Evolutionary conservation across 495 filamentous ascomycete genomes (phyloP).

Genomic region (Neurospora sp.): DNA sequence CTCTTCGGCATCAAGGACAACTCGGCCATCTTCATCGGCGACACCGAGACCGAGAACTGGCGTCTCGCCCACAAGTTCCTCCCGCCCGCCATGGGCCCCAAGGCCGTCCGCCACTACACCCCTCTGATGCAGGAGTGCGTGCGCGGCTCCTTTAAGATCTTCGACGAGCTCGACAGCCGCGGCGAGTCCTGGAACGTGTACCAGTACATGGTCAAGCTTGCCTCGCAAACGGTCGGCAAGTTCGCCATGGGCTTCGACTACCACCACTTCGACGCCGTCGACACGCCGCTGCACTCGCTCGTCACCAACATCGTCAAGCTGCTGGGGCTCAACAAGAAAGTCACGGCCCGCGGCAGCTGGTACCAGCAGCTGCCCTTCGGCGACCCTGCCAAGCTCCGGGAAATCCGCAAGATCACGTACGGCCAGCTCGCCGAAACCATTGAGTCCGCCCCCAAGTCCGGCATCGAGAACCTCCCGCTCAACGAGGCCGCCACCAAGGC

Average conservation of each 20-base stretch:
- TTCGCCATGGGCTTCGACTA: slow-evolving; percentile 43
- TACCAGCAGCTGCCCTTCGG: slow-evolving; percentile 43
- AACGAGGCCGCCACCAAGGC: slow-evolving; percentile 43
- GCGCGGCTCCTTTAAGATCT: slow-evolving; percentile 36
- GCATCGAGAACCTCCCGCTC: slow-evolving; percentile 35
- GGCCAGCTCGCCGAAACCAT: slow-evolving; percentile 32
- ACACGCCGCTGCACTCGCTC: slow-evolving; percentile 34
- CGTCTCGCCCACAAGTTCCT: slow-evolving; percentile 45
- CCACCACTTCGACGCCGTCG: slow-evolving; percentile 36
- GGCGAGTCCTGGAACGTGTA: slow-evolving; percentile 48
- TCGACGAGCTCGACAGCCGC: slow-evolving; percentile 41
- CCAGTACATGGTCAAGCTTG: slow-evolving; percentile 51
- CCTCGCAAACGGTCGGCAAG: slow-evolving; percentile 42
- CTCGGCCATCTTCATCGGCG: slow-evolving; percentile 42
- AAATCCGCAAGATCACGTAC: slow-evolving; percentile 17
- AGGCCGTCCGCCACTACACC: slow-evolving; percentile 46
- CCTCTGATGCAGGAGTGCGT: slow-evolving; percentile 43
- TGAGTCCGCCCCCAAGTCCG: slow-evolving; percentile 17
- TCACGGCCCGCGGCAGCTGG: slow-evolving; percentile 39
- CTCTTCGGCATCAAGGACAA: slow-evolving; percentile 37
- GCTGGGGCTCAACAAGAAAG: slow-evolving; percentile 44
- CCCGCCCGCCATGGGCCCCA: slow-evolving; percentile 43
- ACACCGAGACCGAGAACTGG: slow-evolving; percentile 42
- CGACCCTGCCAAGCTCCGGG: slow-evolving; percentile 29
- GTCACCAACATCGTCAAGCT: slow-evolving; percentile 30